These are phyloP conservation scores for Rhizomucor miehei DNA, from an alignment of 371 early-diverging fungal species.

Conservation along the genomic window DNA sequence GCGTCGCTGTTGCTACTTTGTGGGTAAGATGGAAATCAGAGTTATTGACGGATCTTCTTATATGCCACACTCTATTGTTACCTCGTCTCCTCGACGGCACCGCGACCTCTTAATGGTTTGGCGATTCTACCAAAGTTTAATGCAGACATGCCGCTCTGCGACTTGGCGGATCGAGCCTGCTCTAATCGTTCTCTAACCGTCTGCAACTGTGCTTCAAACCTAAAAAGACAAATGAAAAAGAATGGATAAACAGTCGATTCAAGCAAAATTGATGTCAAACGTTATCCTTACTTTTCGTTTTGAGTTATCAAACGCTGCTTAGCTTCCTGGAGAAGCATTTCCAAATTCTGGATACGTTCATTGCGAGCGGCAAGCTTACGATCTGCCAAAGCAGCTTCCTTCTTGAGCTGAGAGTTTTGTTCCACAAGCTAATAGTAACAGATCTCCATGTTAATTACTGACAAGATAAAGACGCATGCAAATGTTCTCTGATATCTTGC, in stretches of 20 bases:
- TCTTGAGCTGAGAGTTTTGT: constrained; percentile 91
- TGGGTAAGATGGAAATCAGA: too few relatives aligned
- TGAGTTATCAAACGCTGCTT: constrained; percentile 72
- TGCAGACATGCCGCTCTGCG: constrained; percentile 51
- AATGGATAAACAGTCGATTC: too few relatives aligned
- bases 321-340: constrained; percentile 78
- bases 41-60: too few relatives aligned
- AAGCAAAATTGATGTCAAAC: too few relatives aligned
- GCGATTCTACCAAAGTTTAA: constrained; percentile 84
- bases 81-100: too few relatives aligned
- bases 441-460: too few relatives aligned
- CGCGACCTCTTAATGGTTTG: constrained; percentile 89
- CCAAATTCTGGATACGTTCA: constrained; percentile 91
- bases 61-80: too few relatives aligned
- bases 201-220: constrained; percentile 41
- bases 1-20: constrained; percentile 7
- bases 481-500: too few relatives aligned
- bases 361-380: constrained; percentile 88
- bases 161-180: constrained; percentile 58
- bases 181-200: constrained; percentile 73
- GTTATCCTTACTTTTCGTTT: constrained; percentile 84
- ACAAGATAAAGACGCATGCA: too few relatives aligned
- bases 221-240: too few relatives aligned
- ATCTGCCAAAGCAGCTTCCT: constrained; percentile 86
- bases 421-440: constrained; percentile 83